These are phyloP conservation scores for Aspergillus piperis DNA, from an alignment of 2,329 filamentous ascomycete genomes.

Conservation along the genomic window DNA sequence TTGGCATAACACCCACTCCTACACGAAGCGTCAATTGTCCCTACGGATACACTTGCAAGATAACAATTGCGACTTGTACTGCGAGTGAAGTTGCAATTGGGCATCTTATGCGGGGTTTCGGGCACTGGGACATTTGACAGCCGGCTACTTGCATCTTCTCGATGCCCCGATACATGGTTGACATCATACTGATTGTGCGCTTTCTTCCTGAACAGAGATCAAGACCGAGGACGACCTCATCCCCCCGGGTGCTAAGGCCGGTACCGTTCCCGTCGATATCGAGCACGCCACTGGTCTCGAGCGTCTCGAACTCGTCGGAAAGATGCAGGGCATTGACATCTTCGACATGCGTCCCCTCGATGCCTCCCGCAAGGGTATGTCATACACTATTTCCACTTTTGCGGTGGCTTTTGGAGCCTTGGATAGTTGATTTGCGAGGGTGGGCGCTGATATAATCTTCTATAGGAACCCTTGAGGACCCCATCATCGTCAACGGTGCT, in stretches of 20 bases:
- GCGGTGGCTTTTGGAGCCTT: not conserved
- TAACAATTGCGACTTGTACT: not conserved
- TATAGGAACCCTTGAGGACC: constrained; percentile 81
- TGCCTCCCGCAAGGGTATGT: constrained; percentile 77
- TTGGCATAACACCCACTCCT: constrained; percentile 21
- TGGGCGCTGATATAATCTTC: constrained; percentile 1
- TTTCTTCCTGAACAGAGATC: constrained; percentile 65
- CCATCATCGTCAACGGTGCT: constrained; percentile 85
- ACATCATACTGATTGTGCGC: constrained; percentile 15
- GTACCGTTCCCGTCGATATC: constrained; percentile 87
- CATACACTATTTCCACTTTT: constrained; percentile 5
- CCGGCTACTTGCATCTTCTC: not conserved
- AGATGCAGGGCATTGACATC: constrained; percentile 97
- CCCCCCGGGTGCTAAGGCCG: constrained; percentile 75
- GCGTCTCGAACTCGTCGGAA: constrained; percentile 97
- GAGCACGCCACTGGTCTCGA: constrained; percentile 97
- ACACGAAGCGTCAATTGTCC: constrained; percentile 18
- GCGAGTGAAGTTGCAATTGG: constrained; percentile 11
- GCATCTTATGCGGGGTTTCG: not conserved
- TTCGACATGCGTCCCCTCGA: constrained; percentile 99
- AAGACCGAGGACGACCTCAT: constrained; percentile 79
- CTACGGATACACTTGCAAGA: not conserved
- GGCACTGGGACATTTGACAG: not conserved
- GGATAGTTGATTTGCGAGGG: not conserved
- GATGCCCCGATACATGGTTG: constrained; percentile 12